Percentiles rank a stretch among this genome's conserved stretches.
Conservation (phyloP, 371 early-diverging fungal genomes). For the Mucor indicus region DNA sequence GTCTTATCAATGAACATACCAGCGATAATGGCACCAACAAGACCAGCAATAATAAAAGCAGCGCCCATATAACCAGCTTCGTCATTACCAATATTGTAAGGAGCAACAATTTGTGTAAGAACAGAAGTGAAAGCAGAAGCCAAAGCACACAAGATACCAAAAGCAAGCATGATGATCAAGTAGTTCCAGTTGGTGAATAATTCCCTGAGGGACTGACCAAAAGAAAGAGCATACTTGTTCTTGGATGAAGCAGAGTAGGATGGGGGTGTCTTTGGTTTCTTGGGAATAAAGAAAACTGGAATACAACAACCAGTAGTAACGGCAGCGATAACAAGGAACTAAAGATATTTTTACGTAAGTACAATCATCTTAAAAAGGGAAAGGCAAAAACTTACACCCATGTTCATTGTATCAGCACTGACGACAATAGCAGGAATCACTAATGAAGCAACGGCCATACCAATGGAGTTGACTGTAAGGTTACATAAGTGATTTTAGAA, state of each 20-base stretch:
- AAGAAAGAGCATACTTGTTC: conserved; percentile 29
- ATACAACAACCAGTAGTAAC: conserved; percentile 41
- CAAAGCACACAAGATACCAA: conserved; percentile 60
- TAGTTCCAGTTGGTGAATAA: conserved; percentile 56
- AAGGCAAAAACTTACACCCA: conserved; percentile 23
- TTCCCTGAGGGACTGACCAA: conserved; percentile 40
- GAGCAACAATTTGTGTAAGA: conserved; percentile 55
- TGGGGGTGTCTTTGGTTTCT: conserved; percentile 57
- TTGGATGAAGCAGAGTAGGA: conserved; percentile 37
- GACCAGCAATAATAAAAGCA: conserved; percentile 53
- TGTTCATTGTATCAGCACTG: conserved; percentile 11
- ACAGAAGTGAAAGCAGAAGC: conserved; percentile 63
- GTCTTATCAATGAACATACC: conserved; percentile 48
- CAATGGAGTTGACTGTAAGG: conserved; percentile 42
- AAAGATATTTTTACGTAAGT: not conserved
- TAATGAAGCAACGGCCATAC: conserved; percentile 44
- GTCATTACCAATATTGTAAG: conserved; percentile 58
- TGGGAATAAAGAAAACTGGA: conserved; percentile 50
- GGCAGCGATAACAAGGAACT: conserved; percentile 43
- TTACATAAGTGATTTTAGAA: not conserved
- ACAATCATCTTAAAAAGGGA: not conserved
- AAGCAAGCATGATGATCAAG: conserved; percentile 50
- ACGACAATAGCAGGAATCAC: conserved; percentile 36
- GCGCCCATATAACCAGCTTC: conserved; percentile 59
- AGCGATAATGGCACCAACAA: conserved; percentile 47